A percentile compares a stretch with the other conserved stretches of the same genome.
These are phyloP conservation scores for Lablab purpureus DNA, from an alignment of 306 rosid genomes.

Conservation along the genomic window DNA sequence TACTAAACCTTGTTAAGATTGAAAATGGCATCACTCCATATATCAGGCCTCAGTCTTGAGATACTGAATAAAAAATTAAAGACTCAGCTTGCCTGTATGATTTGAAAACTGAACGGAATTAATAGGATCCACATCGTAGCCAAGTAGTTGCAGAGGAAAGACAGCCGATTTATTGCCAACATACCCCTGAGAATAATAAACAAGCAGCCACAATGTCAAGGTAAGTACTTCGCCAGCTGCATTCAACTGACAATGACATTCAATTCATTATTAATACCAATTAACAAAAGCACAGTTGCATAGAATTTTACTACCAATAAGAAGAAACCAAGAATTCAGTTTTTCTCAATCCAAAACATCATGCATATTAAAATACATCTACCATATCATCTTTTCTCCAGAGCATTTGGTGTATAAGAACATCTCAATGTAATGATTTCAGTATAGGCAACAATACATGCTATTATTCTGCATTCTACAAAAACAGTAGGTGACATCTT, in stretches of 20 bases:
- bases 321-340: slow-evolving; percentile 9
- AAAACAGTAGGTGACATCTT: background rate
- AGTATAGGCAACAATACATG: background rate
- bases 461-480: background rate
- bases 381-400: background rate
- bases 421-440: background rate
- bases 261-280: slow-evolving; percentile 5
- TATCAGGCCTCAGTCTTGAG: slow-evolving; percentile 58
- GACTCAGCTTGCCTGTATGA: slow-evolving; percentile 89
- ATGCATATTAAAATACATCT: background rate
- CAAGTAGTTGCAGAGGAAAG: slow-evolving; percentile 83
- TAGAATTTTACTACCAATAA: background rate
- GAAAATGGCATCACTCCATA: slow-evolving; percentile 56
- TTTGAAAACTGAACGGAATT: slow-evolving; percentile 92
- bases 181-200: slow-evolving; percentile 63
- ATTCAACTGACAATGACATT: background rate
- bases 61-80: slow-evolving; percentile 54
- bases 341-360: slow-evolving; percentile 11
- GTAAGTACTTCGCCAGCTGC: background rate
- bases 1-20: slow-evolving; percentile 8
- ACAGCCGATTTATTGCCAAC: slow-evolving; percentile 93
- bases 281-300: background rate
- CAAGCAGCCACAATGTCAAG: slow-evolving; percentile 24
- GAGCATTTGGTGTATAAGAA: background rate
- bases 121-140: slow-evolving; percentile 93